Conservation (phyloP, 139 green algal genomes). For the Chlamydomonas sp. region DNA sequence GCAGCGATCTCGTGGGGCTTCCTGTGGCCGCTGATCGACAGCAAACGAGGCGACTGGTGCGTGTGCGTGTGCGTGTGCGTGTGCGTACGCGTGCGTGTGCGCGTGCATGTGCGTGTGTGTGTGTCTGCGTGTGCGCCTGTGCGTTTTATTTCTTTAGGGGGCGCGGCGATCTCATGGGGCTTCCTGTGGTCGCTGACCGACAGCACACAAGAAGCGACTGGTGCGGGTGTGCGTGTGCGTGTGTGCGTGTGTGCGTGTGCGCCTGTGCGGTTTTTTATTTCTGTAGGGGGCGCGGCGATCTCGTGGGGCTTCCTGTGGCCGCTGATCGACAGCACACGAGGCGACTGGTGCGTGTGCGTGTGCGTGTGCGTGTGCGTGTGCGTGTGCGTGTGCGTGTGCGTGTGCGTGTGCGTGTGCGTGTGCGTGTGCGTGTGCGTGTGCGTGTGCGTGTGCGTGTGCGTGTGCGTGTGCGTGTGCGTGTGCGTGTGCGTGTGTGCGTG, state of each 20-base stretch:
- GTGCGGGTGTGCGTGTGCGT: not conserved
- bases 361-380: not conserved
- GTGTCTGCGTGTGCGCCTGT: no score
- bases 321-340: no score
- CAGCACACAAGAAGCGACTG: not conserved
- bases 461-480: no score
- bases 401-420: no score
- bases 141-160: no score
- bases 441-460: no score
- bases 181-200: not conserved
- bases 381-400: not conserved
- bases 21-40: slow-evolving; percentile 3
- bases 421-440: no score
- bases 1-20: slow-evolving; percentile 2
- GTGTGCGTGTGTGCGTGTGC: not conserved
- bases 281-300: no score
- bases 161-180: slow-evolving; percentile 3
- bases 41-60: not conserved
- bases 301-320: no score
- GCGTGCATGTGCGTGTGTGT: not conserved
- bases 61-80: no score
- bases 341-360: not conserved
- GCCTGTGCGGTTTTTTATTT: not conserved
- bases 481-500: no score
- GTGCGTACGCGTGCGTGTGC: not conserved